phyloP scores from a whole-genome alignment of 257 asterid genomes.

The Asclepias syriaca region DNA sequence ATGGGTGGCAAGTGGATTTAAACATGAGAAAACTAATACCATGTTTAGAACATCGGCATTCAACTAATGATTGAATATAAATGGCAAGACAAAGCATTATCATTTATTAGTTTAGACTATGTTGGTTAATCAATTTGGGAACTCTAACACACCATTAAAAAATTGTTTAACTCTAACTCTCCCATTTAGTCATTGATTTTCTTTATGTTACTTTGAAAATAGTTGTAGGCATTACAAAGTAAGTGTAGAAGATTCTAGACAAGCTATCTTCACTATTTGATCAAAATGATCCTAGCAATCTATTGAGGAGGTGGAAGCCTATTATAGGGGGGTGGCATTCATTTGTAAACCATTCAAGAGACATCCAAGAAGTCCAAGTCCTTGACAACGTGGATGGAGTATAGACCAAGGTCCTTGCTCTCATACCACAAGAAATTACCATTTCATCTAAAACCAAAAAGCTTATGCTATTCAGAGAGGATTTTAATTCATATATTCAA shows the following conservation, averaged over 20 bases:
- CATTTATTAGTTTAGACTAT: not conserved
- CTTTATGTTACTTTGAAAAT: too few relatives aligned
- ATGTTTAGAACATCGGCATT: not conserved
- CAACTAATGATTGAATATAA: not conserved
- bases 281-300: too few relatives aligned
- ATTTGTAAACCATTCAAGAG: too few relatives aligned
- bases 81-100: not conserved
- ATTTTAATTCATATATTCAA: not conserved
- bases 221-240: too few relatives aligned
- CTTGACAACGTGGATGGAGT: not conserved
- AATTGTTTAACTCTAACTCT: conserved; percentile 1
- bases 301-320: too few relatives aligned
- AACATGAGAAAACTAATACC: not conserved
- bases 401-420: not conserved
- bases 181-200: not conserved
- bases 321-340: too few relatives aligned
- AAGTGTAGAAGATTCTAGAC: too few relatives aligned
- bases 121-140: not conserved
- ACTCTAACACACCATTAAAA: not conserved
- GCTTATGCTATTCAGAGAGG: not conserved
- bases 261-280: too few relatives aligned
- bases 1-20: not conserved
- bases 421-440: not conserved
- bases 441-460: not conserved
- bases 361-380: too few relatives aligned